Evolutionary conservation across 2,329 filamentous ascomycete genomes (phyloP).

Genomic region (Dissoconium aciculare): DNA sequence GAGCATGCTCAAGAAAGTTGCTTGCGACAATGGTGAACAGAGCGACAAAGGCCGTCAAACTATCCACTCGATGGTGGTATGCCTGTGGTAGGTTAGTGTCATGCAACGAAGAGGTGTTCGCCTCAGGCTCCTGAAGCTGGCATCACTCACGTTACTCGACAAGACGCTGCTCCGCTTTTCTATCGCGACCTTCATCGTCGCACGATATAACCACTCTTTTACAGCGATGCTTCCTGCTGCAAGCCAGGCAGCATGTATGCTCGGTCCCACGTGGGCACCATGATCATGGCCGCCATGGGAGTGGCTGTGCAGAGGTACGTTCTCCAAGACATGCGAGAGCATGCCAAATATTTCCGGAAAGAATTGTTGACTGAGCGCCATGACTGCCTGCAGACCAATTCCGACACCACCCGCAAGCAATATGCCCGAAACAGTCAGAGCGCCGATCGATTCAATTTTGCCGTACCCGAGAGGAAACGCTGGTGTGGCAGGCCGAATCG

Average conservation of each 20-base stretch:
- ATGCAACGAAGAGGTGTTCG: background rate
- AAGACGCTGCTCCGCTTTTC: constrained; percentile 92
- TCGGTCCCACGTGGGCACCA: constrained; percentile 44
- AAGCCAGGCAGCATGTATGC: constrained; percentile 88
- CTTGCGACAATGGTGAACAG: constrained; percentile 77
- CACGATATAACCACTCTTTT: constrained; percentile 94
- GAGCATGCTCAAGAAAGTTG: constrained; percentile 69
- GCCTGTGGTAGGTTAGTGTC: constrained; percentile 23
- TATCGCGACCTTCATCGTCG: constrained; percentile 92
- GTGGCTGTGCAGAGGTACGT: constrained; percentile 49
- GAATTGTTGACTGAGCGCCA: constrained; percentile 38
- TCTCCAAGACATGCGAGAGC: constrained; percentile 31
- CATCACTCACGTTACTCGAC: constrained; percentile 60
- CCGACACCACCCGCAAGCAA: constrained; percentile 77
- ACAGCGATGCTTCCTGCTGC: constrained; percentile 77
- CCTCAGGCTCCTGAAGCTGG: background rate
- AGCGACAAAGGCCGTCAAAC: constrained; percentile 85
- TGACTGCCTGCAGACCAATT: constrained; percentile 61
- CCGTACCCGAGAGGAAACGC: constrained; percentile 84
- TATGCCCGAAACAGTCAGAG: constrained; percentile 82
- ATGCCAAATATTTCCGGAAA: constrained; percentile 32
- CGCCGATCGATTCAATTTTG: constrained; percentile 93
- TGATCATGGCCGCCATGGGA: constrained; percentile 52
- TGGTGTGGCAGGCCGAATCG: constrained; percentile 66
- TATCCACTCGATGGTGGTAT: constrained; percentile 91